Percentiles rank a stretch among this genome's conserved stretches.
phyloP scores from a whole-genome alignment of 2,329 filamentous ascomycete genomes.

The Aureobasidium sp. region DNA sequence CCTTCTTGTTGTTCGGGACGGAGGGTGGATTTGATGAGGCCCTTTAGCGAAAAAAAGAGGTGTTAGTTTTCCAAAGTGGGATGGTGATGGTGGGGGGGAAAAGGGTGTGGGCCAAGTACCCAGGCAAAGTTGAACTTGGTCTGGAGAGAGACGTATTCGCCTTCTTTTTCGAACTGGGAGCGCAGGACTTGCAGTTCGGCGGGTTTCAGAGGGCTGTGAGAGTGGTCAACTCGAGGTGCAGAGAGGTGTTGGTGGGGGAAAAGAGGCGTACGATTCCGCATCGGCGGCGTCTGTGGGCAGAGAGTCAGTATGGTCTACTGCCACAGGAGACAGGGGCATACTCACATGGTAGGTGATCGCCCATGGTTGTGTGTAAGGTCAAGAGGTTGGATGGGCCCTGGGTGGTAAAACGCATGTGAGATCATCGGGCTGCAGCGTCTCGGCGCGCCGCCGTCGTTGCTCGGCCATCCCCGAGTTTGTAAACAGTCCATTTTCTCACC shows the following conservation, averaged over 20 bases:
- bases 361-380: slow-evolving; percentile 27
- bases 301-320: slow-evolving; percentile 23
- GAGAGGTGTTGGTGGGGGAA: not conserved
- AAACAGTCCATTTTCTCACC: too few relatives aligned
- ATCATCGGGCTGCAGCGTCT: slow-evolving; percentile 11
- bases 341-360: slow-evolving; percentile 46
- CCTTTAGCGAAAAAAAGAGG: slow-evolving; percentile 44
- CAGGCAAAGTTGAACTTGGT: slow-evolving; percentile 99
- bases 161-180: slow-evolving; percentile 94
- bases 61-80: too few relatives aligned
- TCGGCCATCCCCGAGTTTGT: not conserved
- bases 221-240: slow-evolving; percentile 15
- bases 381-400: not conserved
- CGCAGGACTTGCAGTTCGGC: slow-evolving; percentile 89
- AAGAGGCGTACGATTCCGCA: slow-evolving; percentile 69
- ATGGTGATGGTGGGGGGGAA: not conserved
- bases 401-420: slow-evolving; percentile 8
- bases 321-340: slow-evolving; percentile 16
- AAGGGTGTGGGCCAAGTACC: slow-evolving; percentile 47
- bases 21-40: slow-evolving; percentile 83
- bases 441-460: not conserved
- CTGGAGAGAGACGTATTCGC: slow-evolving; percentile 91
- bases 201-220: slow-evolving; percentile 70
- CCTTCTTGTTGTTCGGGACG: slow-evolving; percentile 89
- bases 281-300: slow-evolving; percentile 76